phyloP scores from a whole-genome alignment of 108 stramenopile species.

The Aureococcus anophagefferens region DNA sequence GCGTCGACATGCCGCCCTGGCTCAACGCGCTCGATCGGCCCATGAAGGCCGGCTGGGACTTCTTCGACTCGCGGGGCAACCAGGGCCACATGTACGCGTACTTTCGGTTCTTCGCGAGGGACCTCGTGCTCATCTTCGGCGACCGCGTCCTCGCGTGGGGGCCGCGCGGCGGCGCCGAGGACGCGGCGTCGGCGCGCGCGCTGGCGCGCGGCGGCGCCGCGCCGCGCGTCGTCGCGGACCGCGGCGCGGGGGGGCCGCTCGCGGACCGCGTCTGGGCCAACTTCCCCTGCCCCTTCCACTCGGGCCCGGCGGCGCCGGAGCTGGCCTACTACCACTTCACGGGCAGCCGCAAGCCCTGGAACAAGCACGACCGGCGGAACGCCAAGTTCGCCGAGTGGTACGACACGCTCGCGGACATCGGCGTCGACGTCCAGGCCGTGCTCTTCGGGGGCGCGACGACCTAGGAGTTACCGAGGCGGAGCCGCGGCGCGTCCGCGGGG shows the following conservation, averaged over 20 bases:
- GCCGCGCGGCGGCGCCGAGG: no score
- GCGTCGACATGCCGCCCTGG: background rate
- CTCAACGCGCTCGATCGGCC: background rate
- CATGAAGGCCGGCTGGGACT: background rate
- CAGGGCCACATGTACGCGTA: constrained; percentile 1
- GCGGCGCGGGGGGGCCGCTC: no score
- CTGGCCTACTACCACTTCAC: background rate
- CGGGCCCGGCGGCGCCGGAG: background rate
- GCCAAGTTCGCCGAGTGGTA: background rate
- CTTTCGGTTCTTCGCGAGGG: background rate
- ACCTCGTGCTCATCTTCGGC: background rate
- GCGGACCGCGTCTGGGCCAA: background rate
- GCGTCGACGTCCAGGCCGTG: no score
- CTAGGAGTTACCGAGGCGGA: no score
- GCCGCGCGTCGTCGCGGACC: no score
- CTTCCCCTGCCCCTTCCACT: background rate
- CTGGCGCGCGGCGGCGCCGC: no score
- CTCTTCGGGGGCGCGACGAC: no score
- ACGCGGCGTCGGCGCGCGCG: no score
- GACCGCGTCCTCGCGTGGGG: background rate
- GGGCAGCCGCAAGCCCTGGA: background rate
- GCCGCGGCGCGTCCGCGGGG: no score
- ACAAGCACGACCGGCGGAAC: background rate
- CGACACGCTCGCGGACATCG: background rate
- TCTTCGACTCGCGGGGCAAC: background rate